Conservation (phyloP, 2,329 filamentous ascomycete species). For the Tolypocladium capitatum region DNA sequence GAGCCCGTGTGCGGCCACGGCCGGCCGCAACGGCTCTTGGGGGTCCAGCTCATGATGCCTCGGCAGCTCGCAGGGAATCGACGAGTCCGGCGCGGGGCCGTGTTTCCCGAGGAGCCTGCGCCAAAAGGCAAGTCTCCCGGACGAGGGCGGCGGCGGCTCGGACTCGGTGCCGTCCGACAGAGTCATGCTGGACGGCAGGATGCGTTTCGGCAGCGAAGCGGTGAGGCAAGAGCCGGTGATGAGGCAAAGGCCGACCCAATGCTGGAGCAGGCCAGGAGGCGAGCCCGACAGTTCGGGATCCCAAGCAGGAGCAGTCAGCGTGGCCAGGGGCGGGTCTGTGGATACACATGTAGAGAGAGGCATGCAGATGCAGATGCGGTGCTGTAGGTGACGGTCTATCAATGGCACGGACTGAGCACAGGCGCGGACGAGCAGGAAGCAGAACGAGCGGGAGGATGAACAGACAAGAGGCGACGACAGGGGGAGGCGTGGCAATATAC, state of each 20-base stretch:
- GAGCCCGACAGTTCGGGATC: too few species aligned
- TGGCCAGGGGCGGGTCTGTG: background rate
- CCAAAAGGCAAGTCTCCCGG: conserved; percentile 13
- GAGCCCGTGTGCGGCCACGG: conserved; percentile 4
- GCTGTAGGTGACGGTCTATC: background rate
- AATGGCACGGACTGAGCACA: background rate
- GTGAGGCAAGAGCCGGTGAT: background rate
- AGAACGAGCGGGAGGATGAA: too few species aligned
- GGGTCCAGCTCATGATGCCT: conserved; percentile 25
- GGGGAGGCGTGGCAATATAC: background rate
- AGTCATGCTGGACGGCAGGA: conserved; percentile 15
- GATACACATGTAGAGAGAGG: background rate
- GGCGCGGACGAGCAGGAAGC: background rate
- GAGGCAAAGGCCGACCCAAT: background rate
- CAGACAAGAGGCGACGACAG: background rate
- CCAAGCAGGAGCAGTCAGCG: background rate
- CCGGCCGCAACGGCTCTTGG: conserved; percentile 3
- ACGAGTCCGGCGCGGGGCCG: conserved; percentile 3
- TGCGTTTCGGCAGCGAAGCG: background rate
- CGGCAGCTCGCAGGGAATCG: conserved; percentile 6
- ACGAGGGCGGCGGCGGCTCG: conserved; percentile 14
- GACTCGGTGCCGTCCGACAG: conserved; percentile 15
- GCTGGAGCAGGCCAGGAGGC: background rate
- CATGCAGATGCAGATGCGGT: background rate
- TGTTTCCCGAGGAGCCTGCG: conserved; percentile 15